phyloP scores from a whole-genome alignment of 371 early-diverging fungal species.

The Zychaea mexicana region DNA sequence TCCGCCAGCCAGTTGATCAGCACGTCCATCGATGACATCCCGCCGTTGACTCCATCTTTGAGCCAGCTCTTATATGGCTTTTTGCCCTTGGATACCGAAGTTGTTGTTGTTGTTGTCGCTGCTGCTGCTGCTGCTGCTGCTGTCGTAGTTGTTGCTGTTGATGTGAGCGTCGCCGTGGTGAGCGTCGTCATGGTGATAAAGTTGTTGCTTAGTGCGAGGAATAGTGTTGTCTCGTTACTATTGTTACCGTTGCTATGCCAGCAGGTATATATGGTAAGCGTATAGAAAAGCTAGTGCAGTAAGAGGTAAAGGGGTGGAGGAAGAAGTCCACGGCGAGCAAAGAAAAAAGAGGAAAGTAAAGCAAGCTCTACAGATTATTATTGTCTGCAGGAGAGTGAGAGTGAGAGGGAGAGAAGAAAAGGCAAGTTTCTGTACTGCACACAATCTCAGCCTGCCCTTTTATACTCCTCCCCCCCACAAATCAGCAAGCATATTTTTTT shows the following conservation, averaged over 20 bases:
- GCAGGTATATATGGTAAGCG: background rate
- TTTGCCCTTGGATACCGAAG: conserved; percentile 18
- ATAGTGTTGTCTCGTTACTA: too few species aligned
- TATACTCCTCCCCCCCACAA: too few species aligned
- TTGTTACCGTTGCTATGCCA: too few species aligned
- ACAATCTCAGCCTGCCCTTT: too few species aligned
- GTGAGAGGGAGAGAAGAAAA: too few species aligned
- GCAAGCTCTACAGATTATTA: too few species aligned
- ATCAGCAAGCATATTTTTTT: too few species aligned
- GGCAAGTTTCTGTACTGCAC: too few species aligned
- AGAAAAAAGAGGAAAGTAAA: conserved; percentile 35
- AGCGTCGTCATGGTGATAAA: background rate
- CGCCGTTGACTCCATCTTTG: conserved; percentile 53
- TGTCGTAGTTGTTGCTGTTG: conserved; percentile 4
- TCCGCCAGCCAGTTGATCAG: conserved; percentile 45
- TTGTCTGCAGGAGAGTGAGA: too few species aligned
- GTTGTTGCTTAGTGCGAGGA: too few species aligned
- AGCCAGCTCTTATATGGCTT: conserved; percentile 54
- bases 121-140: background rate
- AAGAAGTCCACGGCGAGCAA: conserved; percentile 32
- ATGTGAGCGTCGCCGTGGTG: background rate
- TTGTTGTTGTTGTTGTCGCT: background rate
- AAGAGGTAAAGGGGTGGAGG: background rate
- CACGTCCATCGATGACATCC: conserved; percentile 47
- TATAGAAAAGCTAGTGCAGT: background rate